These are phyloP conservation scores for Fusarium verrucosum DNA, from an alignment of 2,329 filamentous ascomycete genomes.

Conservation along the genomic window DNA sequence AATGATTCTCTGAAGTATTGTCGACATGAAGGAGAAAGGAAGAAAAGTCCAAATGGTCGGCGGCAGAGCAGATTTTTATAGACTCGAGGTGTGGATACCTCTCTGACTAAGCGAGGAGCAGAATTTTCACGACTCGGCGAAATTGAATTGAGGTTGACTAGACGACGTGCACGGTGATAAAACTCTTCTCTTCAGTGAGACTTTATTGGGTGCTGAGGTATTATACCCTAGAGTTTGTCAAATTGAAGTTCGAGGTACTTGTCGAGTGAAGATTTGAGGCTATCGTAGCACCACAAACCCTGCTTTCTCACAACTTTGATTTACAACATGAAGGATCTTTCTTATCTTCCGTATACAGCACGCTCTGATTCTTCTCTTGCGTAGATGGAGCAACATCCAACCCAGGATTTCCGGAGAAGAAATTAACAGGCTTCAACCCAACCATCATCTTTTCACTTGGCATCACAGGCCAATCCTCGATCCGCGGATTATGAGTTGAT, in stretches of 20 bases:
- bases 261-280: too few species aligned
- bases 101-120: not conserved
- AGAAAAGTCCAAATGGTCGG: constrained; percentile 49
- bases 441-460: constrained; percentile 66
- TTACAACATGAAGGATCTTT: not conserved
- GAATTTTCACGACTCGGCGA: not conserved
- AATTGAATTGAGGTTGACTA: constrained; percentile 12
- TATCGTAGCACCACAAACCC: not conserved
- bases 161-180: not conserved
- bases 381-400: constrained; percentile 58
- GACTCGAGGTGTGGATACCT: not conserved
- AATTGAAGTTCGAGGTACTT: too few species aligned
- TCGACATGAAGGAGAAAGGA: constrained; percentile 67
- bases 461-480: constrained; percentile 77
- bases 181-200: not conserved
- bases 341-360: constrained; percentile 24
- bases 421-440: constrained; percentile 62
- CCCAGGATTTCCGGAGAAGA: constrained; percentile 61
- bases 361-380: constrained; percentile 49
- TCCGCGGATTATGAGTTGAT: constrained; percentile 71
- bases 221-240: too few species aligned
- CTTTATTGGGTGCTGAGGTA: not conserved
- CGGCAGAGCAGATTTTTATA: constrained; percentile 23
- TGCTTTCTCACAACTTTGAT: not conserved
- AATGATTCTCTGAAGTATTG: constrained; percentile 86